Evolutionary conservation across 2,329 filamentous ascomycete genomes (phyloP).

Genomic region (Aspergillus sp.): DNA sequence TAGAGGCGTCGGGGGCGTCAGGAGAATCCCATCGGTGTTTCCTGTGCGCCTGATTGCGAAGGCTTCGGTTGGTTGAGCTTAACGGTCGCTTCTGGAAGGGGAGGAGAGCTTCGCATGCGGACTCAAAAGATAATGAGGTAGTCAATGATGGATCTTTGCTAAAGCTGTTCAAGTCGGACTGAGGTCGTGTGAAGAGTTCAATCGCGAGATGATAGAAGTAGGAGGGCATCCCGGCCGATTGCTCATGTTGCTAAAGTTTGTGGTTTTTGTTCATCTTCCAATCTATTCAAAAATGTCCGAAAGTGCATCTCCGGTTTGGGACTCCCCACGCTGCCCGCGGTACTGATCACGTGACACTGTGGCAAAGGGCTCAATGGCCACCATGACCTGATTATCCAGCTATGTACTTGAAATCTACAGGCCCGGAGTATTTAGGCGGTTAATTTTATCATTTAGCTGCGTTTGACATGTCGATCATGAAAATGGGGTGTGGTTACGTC

Average conservation of each 20-base stretch:
- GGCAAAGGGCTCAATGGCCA: not conserved
- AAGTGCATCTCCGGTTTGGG: not conserved
- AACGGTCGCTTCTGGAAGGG: constrained; percentile 34
- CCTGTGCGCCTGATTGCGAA: constrained; percentile 9
- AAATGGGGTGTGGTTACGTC: not conserved
- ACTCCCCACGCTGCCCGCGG: not conserved
- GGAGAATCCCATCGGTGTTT: constrained; percentile 12
- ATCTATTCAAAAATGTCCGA: not conserved
- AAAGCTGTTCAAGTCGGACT: constrained; percentile 16
- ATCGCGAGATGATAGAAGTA: constrained; percentile 65
- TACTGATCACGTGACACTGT: not conserved
- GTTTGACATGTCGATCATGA: not conserved
- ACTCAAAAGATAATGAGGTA: constrained; percentile 32
- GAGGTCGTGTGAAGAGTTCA: constrained; percentile 53
- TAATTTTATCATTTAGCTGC: not conserved
- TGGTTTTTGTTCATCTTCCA: not conserved
- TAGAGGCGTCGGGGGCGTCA: not conserved
- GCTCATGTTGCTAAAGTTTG: constrained; percentile 25
- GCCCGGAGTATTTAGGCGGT: too few relatives aligned
- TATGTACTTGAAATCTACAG: too few relatives aligned
- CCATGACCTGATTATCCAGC: not conserved
- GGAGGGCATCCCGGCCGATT: constrained; percentile 53
- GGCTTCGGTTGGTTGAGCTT: constrained; percentile 14
- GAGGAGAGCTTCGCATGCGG: constrained; percentile 37
- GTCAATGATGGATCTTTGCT: constrained; percentile 11